Conservation (phyloP, 2,329 filamentous ascomycete species). For the Salinomyces thailandicus region DNA sequence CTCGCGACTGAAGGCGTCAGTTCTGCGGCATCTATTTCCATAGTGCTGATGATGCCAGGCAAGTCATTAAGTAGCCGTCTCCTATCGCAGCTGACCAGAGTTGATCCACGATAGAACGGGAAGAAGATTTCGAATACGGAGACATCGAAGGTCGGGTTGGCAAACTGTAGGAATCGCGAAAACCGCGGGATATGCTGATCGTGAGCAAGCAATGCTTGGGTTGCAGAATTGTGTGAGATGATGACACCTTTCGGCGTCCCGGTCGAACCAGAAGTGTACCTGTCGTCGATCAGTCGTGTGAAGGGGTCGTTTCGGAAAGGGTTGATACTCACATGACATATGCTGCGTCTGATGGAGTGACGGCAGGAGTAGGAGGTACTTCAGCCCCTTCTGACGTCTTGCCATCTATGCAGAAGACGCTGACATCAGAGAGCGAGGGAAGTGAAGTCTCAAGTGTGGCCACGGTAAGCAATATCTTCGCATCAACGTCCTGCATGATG, state of each 20-base stretch:
- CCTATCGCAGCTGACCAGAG: slow-evolving; percentile 61
- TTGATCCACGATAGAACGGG: slow-evolving; percentile 61
- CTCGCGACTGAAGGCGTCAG: slow-evolving; percentile 80
- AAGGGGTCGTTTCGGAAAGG: not conserved
- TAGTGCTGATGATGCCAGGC: slow-evolving; percentile 50
- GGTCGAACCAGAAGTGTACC: slow-evolving; percentile 36
- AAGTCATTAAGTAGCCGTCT: slow-evolving; percentile 64
- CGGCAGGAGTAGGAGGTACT: slow-evolving; percentile 8
- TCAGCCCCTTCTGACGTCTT: slow-evolving; percentile 29
- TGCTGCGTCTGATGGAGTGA: slow-evolving; percentile 41
- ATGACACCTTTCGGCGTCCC: slow-evolving; percentile 81
- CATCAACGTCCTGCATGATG: slow-evolving; percentile 66
- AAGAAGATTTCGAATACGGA: slow-evolving; percentile 95
- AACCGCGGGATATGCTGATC: slow-evolving; percentile 67
- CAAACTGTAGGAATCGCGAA: slow-evolving; percentile 77
- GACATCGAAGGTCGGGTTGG: slow-evolving; percentile 86
- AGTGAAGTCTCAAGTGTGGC: slow-evolving; percentile 34
- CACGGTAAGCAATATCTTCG: slow-evolving; percentile 57
- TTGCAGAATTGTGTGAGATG: slow-evolving; percentile 67
- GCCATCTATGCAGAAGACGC: slow-evolving; percentile 30
- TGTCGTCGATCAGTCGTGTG: slow-evolving; percentile 1
- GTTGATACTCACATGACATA: slow-evolving; percentile 66
- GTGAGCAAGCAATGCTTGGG: slow-evolving; percentile 75
- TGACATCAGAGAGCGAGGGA: slow-evolving; percentile 26
- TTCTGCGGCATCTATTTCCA: slow-evolving; percentile 74